Evolutionary conservation across 179 eudicot genomes (phyloP), one percentile per base, ranked within the genome.

Genomic region (Sideroxylon spinosum): DNA sequence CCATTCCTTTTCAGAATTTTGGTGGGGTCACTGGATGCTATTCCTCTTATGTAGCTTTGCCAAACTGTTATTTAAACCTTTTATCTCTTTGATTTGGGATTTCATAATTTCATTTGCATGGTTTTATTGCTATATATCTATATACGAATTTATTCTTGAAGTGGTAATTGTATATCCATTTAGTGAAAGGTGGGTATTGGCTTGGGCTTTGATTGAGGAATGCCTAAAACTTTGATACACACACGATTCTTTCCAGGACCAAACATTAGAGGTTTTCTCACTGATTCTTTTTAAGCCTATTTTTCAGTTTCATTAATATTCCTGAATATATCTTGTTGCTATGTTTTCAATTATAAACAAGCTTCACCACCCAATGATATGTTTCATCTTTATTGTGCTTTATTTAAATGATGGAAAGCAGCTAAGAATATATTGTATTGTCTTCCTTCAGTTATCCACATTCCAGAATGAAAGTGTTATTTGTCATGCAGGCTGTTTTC

Each of bases 401-500:
- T 66, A 65, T 59, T 10, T 20, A 9, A 74, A 46, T 65, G 78
- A 75, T 63, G 7, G 71, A 48, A 76, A 32, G 48, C 32, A 55
- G 52, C 64, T 53, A 44, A 29, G 64, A 66, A 25, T 53, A 76
- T 53, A 23, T 62, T 44, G 53, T 44, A 56, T 37, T 67, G 69
- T 75, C 50, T 73, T 59, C 29, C 75, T 49, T 69, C 9, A 26
- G 55, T n/a, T 8, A 16, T 70, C 52, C 28, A 76, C 66, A 22
- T 75, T 75, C 37, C 28, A 49, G 62, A 60, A 25, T 32, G 64
- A 52, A 22, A 23, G 37, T 46, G 49, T 62, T 62, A 48, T 71
- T 66, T 44, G 75, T 59, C 85, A 32, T 84, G 80, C 88, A 95
- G 98, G 96, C 98, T 74, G 87, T 83, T 75, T 93, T 87, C 81